Percentiles rank a stretch among this genome's conserved stretches.
Evolutionary conservation across 148 eudicot genomes (phyloP).

Genomic region (Amaranthus cruentus): DNA sequence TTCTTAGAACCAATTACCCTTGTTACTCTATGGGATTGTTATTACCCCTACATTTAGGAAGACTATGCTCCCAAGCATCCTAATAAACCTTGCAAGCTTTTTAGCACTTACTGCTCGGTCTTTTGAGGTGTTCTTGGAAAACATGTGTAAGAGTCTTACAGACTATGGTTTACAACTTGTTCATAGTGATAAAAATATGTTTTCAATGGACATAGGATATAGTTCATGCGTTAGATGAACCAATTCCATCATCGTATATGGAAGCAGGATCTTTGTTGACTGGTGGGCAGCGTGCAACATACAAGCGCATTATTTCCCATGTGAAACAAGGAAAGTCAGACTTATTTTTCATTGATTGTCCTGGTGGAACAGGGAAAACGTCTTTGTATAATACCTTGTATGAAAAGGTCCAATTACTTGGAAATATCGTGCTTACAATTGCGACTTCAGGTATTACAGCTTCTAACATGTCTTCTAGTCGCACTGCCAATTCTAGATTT

Average conservation of each 20-base stretch:
- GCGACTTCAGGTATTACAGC: not conserved
- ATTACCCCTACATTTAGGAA: not conserved
- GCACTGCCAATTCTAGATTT: not conserved
- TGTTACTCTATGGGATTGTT: not conserved
- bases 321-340: not conserved
- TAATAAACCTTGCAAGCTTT: not conserved
- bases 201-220: not conserved
- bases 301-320: not conserved
- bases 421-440: not conserved
- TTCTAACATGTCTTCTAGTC: not conserved
- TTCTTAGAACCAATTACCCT: not conserved
- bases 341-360: constrained; percentile 4
- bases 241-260: not conserved
- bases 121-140: not conserved
- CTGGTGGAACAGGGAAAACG: constrained; percentile 1
- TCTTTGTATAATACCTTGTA: constrained; percentile 6
- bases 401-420: not conserved
- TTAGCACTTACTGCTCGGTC: not conserved
- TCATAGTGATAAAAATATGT: too few species aligned
- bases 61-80: not conserved
- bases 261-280: not conserved
- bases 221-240: not conserved
- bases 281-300: not conserved
- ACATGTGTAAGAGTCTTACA: not conserved
- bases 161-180: not conserved